Evolutionary conservation across 768 basidiomycete species (phyloP).

Genomic region (Podaxis sp.): DNA sequence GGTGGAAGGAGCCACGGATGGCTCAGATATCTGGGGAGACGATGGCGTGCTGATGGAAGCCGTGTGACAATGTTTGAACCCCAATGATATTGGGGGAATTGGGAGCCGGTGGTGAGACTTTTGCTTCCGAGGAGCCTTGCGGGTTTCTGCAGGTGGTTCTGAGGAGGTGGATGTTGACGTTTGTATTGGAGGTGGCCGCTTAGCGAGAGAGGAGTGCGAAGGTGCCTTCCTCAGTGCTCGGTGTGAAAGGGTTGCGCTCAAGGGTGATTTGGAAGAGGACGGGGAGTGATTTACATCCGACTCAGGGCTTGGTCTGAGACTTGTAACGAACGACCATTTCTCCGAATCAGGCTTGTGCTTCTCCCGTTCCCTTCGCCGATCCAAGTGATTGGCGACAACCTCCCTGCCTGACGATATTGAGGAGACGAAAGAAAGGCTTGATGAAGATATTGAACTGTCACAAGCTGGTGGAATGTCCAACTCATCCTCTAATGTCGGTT

Average conservation of each 20-base stretch:
- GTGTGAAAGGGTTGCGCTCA: slow-evolving; percentile 25
- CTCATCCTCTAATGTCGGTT: slow-evolving; percentile 18
- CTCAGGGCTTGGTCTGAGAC: slow-evolving; percentile 19
- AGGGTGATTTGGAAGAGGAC: slow-evolving; percentile 18
- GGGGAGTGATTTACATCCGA: slow-evolving; percentile 18
- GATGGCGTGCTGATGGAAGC: slow-evolving; percentile 24
- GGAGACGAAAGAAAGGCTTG: slow-evolving; percentile 45
- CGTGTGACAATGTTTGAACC: slow-evolving; percentile 33
- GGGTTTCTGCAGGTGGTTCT: slow-evolving; percentile 22
- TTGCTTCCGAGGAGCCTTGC: slow-evolving; percentile 49
- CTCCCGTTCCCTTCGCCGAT: slow-evolving; percentile 26
- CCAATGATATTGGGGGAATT: slow-evolving; percentile 49
- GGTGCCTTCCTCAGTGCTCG: slow-evolving; percentile 51
- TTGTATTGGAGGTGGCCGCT: slow-evolving; percentile 31
- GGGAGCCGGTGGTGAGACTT: slow-evolving; percentile 58
- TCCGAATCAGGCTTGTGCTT: slow-evolving; percentile 27
- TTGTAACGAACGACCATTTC: slow-evolving; percentile 23
- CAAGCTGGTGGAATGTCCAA: slow-evolving; percentile 11
- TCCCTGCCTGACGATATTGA: slow-evolving; percentile 32
- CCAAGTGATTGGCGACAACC: slow-evolving; percentile 25
- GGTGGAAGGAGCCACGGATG: slow-evolving; percentile 16
- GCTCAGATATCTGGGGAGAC: slow-evolving; percentile 23
- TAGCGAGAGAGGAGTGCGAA: slow-evolving; percentile 56
- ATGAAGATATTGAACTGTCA: slow-evolving; percentile 33
- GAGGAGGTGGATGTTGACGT: slow-evolving; percentile 27